Base-by-base conservation (phyloP, 805 yeast species). In the Debaryomyces castellii region DNA sequence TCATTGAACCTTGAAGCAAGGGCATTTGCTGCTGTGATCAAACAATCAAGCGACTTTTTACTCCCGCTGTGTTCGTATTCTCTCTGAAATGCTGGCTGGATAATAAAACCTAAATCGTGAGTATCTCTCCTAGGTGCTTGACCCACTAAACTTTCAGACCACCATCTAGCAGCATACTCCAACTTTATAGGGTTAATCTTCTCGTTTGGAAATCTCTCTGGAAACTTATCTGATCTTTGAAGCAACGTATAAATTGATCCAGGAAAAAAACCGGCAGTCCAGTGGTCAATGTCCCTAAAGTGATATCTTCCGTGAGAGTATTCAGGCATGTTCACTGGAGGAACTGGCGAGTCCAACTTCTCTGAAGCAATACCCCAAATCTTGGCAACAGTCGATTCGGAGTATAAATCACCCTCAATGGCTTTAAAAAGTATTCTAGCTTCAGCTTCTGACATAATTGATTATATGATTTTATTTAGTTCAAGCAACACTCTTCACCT, bases 91-190 rank as follows among this genome's bases (percentile, higher is more conserved):
- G 65, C 43, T 4, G 66, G 64, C 44, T 50, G 42, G 18, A 63
- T 53, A 39, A 61, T 47, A 45, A 63, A 61, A 1, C 63, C 66
- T 25, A 63, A 45, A 44, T 63, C 67, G 44, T 63, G 67, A 18
- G 63, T 62, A 36, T 53, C 57, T 9, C 59, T 53, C 28, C 58
- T 55, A 5, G 48, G 27, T 6, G 50, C 40, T 34, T 46, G 48
- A 3, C 21, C 36, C 3, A 24, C 43, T 33, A 52, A 34, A 2
- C 43, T 46, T 22, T 43, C 50, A 5, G 49, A 32, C 55, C 55
- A 52, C 55, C 55, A 52, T 41, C 40, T 43, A 8, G 52, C 46
- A 3, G 55, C 53, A 42, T 25, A 48, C 24, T 52, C 50, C 21
- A 52, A 37, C 38, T 48, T 48, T 5, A 43, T 37, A 4, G 35